Conservation (phyloP, 2,329 filamentous ascomycete species). For the Harringtonia lauricola region DNA sequence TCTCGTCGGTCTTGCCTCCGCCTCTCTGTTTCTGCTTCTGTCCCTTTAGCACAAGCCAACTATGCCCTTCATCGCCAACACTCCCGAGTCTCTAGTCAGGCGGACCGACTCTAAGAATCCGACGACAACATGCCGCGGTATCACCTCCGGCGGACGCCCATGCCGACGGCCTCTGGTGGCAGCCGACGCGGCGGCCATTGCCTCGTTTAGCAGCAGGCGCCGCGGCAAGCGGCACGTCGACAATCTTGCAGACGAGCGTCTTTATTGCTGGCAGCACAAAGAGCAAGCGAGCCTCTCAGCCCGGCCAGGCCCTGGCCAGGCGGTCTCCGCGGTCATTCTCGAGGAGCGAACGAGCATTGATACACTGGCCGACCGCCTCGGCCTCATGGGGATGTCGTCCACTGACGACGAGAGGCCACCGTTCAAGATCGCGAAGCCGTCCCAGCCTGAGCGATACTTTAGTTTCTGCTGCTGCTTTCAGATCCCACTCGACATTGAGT, state of each 20-base stretch:
- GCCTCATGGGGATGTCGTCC: slow-evolving; percentile 50
- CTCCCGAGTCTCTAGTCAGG: slow-evolving; percentile 68
- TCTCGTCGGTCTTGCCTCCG: no score
- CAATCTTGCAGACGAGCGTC: slow-evolving; percentile 44
- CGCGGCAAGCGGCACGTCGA: slow-evolving; percentile 22
- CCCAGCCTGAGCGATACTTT: slow-evolving; percentile 17
- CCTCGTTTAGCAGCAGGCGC: not conserved
- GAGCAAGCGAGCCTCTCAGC: slow-evolving; percentile 58
- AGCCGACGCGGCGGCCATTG: slow-evolving; percentile 18
- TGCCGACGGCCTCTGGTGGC: slow-evolving; percentile 64
- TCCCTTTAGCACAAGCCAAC: not conserved
- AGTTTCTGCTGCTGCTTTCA: slow-evolving; percentile 42
- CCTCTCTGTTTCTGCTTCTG: not conserved
- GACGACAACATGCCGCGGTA: slow-evolving; percentile 73
- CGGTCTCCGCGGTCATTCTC: slow-evolving; percentile 36
- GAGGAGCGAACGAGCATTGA: slow-evolving; percentile 70
- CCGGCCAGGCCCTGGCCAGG: slow-evolving; percentile 32
- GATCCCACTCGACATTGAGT: slow-evolving; percentile 32
- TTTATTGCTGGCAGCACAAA: slow-evolving; percentile 93
- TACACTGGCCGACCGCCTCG: slow-evolving; percentile 70
- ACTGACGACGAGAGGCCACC: slow-evolving; percentile 11
- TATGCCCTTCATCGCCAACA: slow-evolving; percentile 60
- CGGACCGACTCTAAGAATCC: slow-evolving; percentile 81
- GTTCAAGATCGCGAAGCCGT: slow-evolving; percentile 18
- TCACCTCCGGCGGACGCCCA: slow-evolving; percentile 71